Base-by-base conservation (phyloP, 805 yeast genomes). In the Yamadazyma philogaea region DNA sequence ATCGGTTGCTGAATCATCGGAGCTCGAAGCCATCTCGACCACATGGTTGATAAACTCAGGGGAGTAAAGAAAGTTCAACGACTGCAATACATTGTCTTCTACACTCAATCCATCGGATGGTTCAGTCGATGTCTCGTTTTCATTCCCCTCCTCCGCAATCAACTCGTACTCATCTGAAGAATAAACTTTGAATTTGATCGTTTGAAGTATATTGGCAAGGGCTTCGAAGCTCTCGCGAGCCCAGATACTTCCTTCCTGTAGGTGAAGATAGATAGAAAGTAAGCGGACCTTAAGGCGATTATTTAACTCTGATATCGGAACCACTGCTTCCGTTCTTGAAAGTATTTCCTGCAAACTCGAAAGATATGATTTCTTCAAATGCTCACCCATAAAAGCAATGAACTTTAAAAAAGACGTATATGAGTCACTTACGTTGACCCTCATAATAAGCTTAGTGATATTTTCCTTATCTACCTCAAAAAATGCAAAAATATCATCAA, bases 121-220 rank as follows among this genome's bases (percentile, higher is more conserved):
- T 16, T 27, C 39, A 12, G 3, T 10, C 6, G 8, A 36, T 18
- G 45, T 40, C 14, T 36, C 42, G 8, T 51, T 54, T 24, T 44
- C 54, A 20, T 56, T 56, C 7, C 49, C 53, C 15, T 56, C 63
- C 18, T 53, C 59, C 22, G 55, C 53, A 33, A 53, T 55, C 36
- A 50, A 56, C 18, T 51, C 44, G 12, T 19, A 11, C 15, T 57
- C 49, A 42, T 47, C 50, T 6, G 27, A 37, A 11, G 42, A 36
- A 3, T 39, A 17, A 18, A 59, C 35, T 6, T 60, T 48, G 28
- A 57, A 55, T n/a, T 50, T 33, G 14, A 57, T 41, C 8, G 38
- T 28, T 6, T 52, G 44, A 17, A 63, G 50, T 12, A 62, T 49
- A 3, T 51, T 39, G 1, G 50, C 56, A 11, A 63, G 38, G 6